Percentiles rank a stretch among this genome's conserved stretches.
These are phyloP conservation scores for Yamadazyma insecticola DNA, from an alignment of 805 yeast species.

Conservation along the genomic window DNA sequence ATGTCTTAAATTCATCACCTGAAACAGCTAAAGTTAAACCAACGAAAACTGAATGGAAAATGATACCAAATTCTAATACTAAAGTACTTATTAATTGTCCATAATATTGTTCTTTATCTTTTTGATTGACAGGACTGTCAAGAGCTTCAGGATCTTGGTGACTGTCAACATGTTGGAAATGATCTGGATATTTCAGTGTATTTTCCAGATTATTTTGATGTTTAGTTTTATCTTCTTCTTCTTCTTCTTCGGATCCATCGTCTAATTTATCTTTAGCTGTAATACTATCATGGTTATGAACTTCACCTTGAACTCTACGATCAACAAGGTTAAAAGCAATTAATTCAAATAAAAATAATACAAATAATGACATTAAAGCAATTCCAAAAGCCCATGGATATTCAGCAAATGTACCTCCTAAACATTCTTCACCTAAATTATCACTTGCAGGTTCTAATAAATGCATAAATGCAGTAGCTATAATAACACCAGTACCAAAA, in stretches of 20 bases:
- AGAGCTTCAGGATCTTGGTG: slow-evolving; percentile 43
- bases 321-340: slow-evolving; percentile 46
- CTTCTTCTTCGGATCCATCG: slow-evolving; percentile 11
- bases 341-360: slow-evolving; percentile 50
- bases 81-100: slow-evolving; percentile 47
- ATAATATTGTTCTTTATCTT: slow-evolving; percentile 43
- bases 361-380: slow-evolving; percentile 45
- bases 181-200: slow-evolving; percentile 33
- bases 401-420: slow-evolving; percentile 52
- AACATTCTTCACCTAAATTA: slow-evolving; percentile 50
- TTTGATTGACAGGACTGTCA: slow-evolving; percentile 29
- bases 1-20: slow-evolving; percentile 67
- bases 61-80: slow-evolving; percentile 71
- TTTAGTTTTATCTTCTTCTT: slow-evolving; percentile 10
- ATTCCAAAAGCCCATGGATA: slow-evolving; percentile 57
- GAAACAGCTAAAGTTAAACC: slow-evolving; percentile 76
- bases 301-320: slow-evolving; percentile 22
- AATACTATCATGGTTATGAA: slow-evolving; percentile 31
- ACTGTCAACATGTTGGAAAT: slow-evolving; percentile 40
- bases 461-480: slow-evolving; percentile 79
- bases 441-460: slow-evolving; percentile 66
- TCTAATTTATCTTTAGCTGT: slow-evolving; percentile 18
- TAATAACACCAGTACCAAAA: slow-evolving; percentile 82
- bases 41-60: slow-evolving; percentile 79
- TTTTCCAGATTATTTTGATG: slow-evolving; percentile 7